Conservation (phyloP, 2,329 filamentous ascomycete genomes). For the Alternaria sp. region DNA sequence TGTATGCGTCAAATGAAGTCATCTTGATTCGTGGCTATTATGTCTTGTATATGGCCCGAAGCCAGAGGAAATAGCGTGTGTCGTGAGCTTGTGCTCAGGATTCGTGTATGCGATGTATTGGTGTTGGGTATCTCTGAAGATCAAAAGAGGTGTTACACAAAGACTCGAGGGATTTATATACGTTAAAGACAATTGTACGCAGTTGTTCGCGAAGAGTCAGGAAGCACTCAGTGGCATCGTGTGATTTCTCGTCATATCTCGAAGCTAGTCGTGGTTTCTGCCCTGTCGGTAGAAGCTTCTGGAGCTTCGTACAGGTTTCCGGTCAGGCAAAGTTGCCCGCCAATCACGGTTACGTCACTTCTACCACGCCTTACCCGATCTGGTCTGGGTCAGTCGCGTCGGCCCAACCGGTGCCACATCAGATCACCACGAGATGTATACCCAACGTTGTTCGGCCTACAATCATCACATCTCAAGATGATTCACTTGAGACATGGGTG, state of each 20-base stretch:
- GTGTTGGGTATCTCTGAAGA: constrained; percentile 26
- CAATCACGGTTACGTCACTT: constrained; percentile 22
- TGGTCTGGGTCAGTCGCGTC: neutral
- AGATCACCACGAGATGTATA: constrained; percentile 8
- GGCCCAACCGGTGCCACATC: constrained; percentile 4
- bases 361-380: neutral
- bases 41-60: constrained; percentile 29
- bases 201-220: constrained; percentile 20
- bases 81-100: constrained; percentile 21
- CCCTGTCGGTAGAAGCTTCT: constrained; percentile 39
- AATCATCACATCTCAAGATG: neutral
- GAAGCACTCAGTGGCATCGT: constrained; percentile 36
- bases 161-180: constrained; percentile 37
- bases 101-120: constrained; percentile 17
- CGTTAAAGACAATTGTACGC: constrained; percentile 10
- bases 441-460: constrained; percentile 8
- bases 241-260: constrained; percentile 35
- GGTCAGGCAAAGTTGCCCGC: constrained; percentile 17
- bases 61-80: constrained; percentile 21
- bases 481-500: neutral
- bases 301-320: constrained; percentile 29
- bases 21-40: constrained; percentile 58
- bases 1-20: constrained; percentile 87
- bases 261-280: constrained; percentile 28
- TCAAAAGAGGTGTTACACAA: constrained; percentile 5